Percentiles rank a stretch among this genome's conserved stretches.
These are phyloP conservation scores for Phytophthora quininea DNA, from an alignment of 352 stramenopile species.

Conservation along the genomic window DNA sequence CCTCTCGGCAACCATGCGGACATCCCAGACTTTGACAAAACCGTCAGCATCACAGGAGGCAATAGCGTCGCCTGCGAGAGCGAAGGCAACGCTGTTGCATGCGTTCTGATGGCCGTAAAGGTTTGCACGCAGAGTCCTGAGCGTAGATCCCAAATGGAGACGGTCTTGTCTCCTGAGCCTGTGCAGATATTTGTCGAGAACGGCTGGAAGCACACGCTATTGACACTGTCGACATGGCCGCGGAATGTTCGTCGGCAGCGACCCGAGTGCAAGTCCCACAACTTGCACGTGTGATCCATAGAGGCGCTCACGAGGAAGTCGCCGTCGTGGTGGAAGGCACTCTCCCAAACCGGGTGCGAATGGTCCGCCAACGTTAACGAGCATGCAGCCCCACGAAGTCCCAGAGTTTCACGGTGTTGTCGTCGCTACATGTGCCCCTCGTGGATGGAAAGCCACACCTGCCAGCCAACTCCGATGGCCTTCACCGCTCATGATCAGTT, in stretches of 20 bases:
- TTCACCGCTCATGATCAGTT: slow-evolving; percentile 96
- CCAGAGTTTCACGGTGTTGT: slow-evolving; percentile 96
- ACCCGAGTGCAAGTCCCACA: slow-evolving; percentile 92
- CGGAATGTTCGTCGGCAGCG: slow-evolving; percentile 93
- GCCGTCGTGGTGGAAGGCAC: slow-evolving; percentile 92
- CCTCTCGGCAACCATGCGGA: slow-evolving; percentile 94
- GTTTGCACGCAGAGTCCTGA: slow-evolving; percentile 92
- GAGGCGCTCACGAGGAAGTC: slow-evolving; percentile 92
- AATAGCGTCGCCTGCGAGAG: slow-evolving; percentile 88
- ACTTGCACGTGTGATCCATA: slow-evolving; percentile 94
- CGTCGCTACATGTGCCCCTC: slow-evolving; percentile 93
- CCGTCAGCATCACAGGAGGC: slow-evolving; percentile 94
- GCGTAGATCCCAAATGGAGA: slow-evolving; percentile 95
- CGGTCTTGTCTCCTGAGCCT: slow-evolving; percentile 94
- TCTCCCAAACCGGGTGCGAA: slow-evolving; percentile 93
- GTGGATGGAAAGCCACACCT: slow-evolving; percentile 91
- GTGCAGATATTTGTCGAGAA: slow-evolving; percentile 94
- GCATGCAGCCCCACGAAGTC: slow-evolving; percentile 92
- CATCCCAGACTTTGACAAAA: slow-evolving; percentile 95
- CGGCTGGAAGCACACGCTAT: slow-evolving; percentile 93
- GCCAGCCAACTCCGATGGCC: slow-evolving; percentile 93
- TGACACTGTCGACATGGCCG: slow-evolving; percentile 95
- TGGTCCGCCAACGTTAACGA: slow-evolving; percentile 92
- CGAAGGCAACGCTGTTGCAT: slow-evolving; percentile 91
- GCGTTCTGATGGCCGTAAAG: slow-evolving; percentile 95